These are phyloP conservation scores for Heteromeles arbutifolia DNA, from an alignment of 306 rosid species.

Conservation along the genomic window DNA sequence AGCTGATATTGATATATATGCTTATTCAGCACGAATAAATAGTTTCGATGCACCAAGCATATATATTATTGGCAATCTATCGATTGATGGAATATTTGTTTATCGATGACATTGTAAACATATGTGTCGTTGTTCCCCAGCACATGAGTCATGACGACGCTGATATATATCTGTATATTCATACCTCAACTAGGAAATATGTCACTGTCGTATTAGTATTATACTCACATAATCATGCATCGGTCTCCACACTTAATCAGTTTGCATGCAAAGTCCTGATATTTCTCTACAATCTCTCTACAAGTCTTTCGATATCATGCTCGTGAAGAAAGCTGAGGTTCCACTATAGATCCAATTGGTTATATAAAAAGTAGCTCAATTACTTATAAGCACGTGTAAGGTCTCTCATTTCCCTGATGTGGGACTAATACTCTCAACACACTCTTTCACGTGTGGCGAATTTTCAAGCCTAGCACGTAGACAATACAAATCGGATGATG, in stretches of 20 bases:
- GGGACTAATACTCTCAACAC: no score
- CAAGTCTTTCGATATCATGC: background rate
- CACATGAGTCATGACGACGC: background rate
- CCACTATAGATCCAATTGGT: no score
- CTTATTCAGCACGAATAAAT: background rate
- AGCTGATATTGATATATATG: background rate
- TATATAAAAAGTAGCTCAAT: no score
- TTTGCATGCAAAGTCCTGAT: background rate
- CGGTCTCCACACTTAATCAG: background rate
- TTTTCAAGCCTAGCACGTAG: no score
- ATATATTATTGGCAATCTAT: no score
- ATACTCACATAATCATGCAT: background rate
- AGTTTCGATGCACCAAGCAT: background rate
- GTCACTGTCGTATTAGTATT: no score
- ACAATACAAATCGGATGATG: no score
- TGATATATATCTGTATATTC: background rate
- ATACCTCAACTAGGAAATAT: background rate
- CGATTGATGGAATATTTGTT: background rate
- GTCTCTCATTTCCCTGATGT: no score
- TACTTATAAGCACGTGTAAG: no score
- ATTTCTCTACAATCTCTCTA: background rate
- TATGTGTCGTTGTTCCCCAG: background rate
- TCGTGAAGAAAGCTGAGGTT: no score
- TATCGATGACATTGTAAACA: no score
- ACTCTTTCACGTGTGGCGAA: no score